Evolutionary conservation across 2,329 filamentous ascomycete genomes (phyloP), one percentile per base, ranked within the genome.

Genomic region (Microcyclospora tardicrescens): DNA sequence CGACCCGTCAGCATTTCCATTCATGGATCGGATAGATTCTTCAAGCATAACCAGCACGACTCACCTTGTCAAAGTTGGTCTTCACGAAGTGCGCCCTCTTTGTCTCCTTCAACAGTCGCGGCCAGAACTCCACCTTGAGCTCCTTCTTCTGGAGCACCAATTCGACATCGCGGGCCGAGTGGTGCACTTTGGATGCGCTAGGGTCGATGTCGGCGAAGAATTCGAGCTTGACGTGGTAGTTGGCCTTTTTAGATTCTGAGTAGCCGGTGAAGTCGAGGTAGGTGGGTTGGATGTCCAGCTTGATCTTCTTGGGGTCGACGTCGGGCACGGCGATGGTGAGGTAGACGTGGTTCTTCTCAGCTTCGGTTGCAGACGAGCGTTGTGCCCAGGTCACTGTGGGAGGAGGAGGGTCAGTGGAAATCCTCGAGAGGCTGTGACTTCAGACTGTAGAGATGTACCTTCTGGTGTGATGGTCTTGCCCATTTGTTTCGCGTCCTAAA

Each of bases 91-190:
- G 91, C 39, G 84, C 68, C 72, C 85, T 94, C 73, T 84, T 81
- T 51, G 70, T 64, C 44, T 89, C 84, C 79, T 95, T 95, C 61
- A 95, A 73, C 57, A 98, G 74, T 48, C 91, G 79, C 47, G 87
- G 87, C 91, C 91, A 98, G 76, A 81, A 96, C 66, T 91, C 85
- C 58, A 85, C 77, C 66, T 86, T 84, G 49, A 91, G 73, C 59
- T 93, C 86, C 79, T 95, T 95, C 83, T 98, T 98, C 66, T 84
- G 77, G 63, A 98, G 74, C 61, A 93, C 83, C 55, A 96, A 65
- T 71, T 93, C 82, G 52, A 95, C 72, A 57, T 86, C 86, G 65
- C 89, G 85, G 58, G 76, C 72, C 34, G 82, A 93, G 75, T 95
- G 85, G 72, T 84, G 78, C 59, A 81, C 77, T 70, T 89, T 91